A percentile compares a stretch with the other conserved stretches of the same genome.
These are phyloP conservation scores for Podospora appendiculata DNA, from an alignment of 495 filamentous ascomycete genomes.

Conservation along the genomic window DNA sequence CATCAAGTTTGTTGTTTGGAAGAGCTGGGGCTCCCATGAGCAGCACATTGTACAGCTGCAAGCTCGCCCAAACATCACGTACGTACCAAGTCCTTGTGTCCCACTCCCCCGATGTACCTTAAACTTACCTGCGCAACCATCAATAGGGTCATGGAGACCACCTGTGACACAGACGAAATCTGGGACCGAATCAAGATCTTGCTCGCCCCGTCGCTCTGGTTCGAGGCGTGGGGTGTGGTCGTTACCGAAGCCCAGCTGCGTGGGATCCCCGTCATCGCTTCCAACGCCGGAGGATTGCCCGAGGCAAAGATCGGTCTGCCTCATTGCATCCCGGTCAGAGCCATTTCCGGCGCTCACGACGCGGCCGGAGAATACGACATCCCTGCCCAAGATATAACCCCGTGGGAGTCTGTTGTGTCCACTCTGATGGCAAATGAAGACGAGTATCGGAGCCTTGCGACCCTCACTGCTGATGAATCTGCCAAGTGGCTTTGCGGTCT, in stretches of 20 bases:
- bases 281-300: slow-evolving; percentile 20
- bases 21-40: slow-evolving; percentile 20
- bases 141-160: slow-evolving; percentile 14
- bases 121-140: too few species aligned
- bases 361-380: slow-evolving; percentile 19
- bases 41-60: slow-evolving; percentile 7
- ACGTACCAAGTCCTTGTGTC: not conserved
- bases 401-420: slow-evolving; percentile 12
- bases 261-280: slow-evolving; percentile 25
- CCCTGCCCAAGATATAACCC: slow-evolving; percentile 16
- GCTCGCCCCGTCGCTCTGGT: slow-evolving; percentile 22
- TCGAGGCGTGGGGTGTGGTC: slow-evolving; percentile 25
- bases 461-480: slow-evolving; percentile 8
- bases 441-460: slow-evolving; percentile 9
- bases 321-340: slow-evolving; percentile 20
- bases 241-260: slow-evolving; percentile 26
- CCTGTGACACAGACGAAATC: slow-evolving; percentile 20
- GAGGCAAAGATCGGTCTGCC: slow-evolving; percentile 23
- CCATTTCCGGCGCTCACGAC: slow-evolving; percentile 14
- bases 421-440: slow-evolving; percentile 13
- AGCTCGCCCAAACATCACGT: slow-evolving; percentile 18
- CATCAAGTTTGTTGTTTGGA: slow-evolving; percentile 23
- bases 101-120: too few species aligned
- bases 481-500: slow-evolving; percentile 14
- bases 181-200: slow-evolving; percentile 26